Percentiles rank a stretch among this genome's conserved stretches.
Evolutionary conservation across 2,329 filamentous ascomycete genomes (phyloP).

Genomic region (Colletotrichum sp.): DNA sequence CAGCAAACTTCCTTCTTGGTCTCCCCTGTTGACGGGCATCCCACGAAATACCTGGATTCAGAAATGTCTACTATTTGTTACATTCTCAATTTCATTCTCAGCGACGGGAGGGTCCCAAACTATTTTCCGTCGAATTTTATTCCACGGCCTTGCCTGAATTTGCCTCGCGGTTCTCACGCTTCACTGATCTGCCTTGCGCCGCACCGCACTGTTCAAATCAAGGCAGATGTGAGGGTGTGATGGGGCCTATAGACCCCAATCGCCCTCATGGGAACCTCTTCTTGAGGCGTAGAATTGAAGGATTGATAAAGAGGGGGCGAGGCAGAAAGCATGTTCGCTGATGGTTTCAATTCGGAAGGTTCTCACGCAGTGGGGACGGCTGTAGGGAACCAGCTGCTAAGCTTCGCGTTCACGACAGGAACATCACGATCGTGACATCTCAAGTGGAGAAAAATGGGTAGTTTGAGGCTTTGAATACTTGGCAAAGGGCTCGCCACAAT

Average conservation of each 20-base stretch:
- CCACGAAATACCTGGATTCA: not conserved
- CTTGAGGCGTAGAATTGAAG: not conserved
- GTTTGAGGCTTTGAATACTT: not conserved
- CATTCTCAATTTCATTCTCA: not conserved
- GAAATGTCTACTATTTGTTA: not conserved
- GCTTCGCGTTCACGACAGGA: not conserved
- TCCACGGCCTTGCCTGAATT: not conserved
- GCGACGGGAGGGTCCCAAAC: not conserved
- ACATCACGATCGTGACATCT: not conserved
- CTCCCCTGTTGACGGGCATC: not conserved
- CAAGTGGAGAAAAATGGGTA: not conserved
- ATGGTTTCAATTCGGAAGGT: not conserved
- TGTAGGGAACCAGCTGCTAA: not conserved
- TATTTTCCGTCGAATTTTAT: not conserved
- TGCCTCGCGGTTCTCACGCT: not conserved
- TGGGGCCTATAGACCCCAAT: not conserved
- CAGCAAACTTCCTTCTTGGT: not conserved
- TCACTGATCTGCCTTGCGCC: too few species aligned
- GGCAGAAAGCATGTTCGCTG: not conserved
- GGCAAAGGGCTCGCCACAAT: not conserved
- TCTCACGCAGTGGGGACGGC: not conserved
- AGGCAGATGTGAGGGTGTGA: not conserved
- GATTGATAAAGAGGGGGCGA: not conserved
- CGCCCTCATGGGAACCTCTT: not conserved
- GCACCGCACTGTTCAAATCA: not conserved